Percentiles rank a stretch among this genome's conserved stretches.
Conservation (phyloP, 108 stramenopile species). For the Fragilariopsis cylindrus region DNA sequence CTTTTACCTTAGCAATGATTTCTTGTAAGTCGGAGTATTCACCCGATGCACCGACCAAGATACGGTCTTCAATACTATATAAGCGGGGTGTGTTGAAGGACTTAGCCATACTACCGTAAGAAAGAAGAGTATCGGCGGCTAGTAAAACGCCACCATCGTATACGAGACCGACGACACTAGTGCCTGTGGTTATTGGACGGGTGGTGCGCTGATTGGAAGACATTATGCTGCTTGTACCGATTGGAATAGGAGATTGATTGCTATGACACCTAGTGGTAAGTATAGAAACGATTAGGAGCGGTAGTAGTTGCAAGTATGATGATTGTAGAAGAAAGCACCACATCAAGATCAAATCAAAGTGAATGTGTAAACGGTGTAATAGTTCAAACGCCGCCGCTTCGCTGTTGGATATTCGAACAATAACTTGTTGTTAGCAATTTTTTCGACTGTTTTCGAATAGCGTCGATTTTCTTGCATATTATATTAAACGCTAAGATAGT, state of each 20-base stretch:
- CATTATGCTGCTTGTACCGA: not conserved
- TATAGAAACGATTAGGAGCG: not conserved
- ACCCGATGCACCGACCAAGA: constrained; percentile 91
- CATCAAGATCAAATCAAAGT: not conserved
- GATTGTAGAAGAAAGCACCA: too few species aligned
- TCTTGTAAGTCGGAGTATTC: constrained; percentile 96
- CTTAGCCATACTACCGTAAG: constrained; percentile 95
- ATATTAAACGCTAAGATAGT: too few species aligned
- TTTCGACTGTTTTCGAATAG: too few species aligned
- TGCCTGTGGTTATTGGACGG: constrained; percentile 96
- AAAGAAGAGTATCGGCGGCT: constrained; percentile 95
- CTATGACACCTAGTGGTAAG: not conserved
- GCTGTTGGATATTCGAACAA: too few species aligned
- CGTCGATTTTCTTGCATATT: too few species aligned
- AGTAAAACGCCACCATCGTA: constrained; percentile 96
- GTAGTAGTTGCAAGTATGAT: not conserved
- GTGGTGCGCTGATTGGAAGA: constrained; percentile 59
- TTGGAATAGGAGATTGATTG: not conserved
- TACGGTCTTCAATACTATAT: constrained; percentile 62
- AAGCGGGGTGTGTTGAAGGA: constrained; percentile 91
- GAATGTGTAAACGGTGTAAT: not conserved
- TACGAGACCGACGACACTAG: constrained; percentile 93
- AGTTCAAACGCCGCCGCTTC: not conserved
- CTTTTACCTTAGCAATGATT: constrained; percentile 73
- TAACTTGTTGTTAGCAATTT: too few species aligned